phyloP scores from a whole-genome alignment of 116 monocot genomes.

The Zostera marina region DNA sequence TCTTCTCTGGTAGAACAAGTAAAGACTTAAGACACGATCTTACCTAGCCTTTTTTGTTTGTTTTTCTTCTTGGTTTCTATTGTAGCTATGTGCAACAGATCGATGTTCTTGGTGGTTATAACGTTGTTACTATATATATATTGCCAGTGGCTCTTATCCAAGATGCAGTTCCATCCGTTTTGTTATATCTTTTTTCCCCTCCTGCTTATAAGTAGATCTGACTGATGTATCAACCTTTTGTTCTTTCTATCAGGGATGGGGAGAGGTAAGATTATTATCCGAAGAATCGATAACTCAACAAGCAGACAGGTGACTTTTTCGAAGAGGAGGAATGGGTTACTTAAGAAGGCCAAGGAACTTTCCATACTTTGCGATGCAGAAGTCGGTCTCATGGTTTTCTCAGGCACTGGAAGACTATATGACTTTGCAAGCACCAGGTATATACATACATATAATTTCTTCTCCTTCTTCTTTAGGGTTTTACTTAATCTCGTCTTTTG shows the following conservation, averaged over 20 bases:
- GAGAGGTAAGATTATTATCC: conserved; percentile 2
- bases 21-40: no score
- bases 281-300: conserved; percentile 2
- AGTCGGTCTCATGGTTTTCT: conserved; percentile 2
- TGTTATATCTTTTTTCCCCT: background rate
- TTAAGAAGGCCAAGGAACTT: background rate
- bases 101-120: no score
- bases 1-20: no score
- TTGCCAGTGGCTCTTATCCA: no score
- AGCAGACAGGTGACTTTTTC: conserved; percentile 1
- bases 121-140: no score
- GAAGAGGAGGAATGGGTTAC: background rate
- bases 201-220: background rate
- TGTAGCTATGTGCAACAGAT: no score
- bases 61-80: no score
- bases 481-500: no score
- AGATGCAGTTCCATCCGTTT: background rate
- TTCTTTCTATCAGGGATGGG: background rate
- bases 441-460: no score
- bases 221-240: no score
- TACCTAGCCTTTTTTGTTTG: no score
- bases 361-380: background rate
- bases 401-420: background rate
- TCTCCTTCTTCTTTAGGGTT: background rate
- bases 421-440: conserved; percentile 1